phyloP scores from a whole-genome alignment of 768 basidiomycete species.

The Leccinellum rugosiceps region DNA sequence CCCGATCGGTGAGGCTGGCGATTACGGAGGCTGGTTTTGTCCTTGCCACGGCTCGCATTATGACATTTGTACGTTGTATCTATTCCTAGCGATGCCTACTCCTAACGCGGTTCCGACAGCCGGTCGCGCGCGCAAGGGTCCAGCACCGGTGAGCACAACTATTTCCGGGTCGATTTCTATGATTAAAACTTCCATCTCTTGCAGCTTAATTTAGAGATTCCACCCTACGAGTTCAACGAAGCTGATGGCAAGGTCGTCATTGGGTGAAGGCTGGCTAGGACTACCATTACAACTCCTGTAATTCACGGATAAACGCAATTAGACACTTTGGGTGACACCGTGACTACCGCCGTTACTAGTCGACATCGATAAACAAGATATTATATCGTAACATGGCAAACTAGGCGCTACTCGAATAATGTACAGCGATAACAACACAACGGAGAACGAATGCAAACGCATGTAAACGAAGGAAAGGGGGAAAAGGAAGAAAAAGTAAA shows the following conservation, averaged over 20 bases:
- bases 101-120: conserved; percentile 43
- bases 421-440: neutral
- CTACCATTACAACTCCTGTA: conserved; percentile 17
- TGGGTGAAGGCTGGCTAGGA: conserved; percentile 47
- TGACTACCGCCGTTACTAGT: neutral
- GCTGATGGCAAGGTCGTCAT: conserved; percentile 83
- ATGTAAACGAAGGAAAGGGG: neutral
- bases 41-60: conserved; percentile 99
- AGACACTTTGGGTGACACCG: conserved; percentile 17
- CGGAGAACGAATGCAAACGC: neutral
- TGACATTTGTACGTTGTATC: conserved; percentile 73
- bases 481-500: neutral
- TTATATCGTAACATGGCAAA: neutral
- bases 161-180: neutral
- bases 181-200: conserved; percentile 10
- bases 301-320: conserved; percentile 20
- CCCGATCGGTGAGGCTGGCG: conserved; percentile 95
- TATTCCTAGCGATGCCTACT: neutral
- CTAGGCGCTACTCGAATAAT: neutral
- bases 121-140: conserved; percentile 93
- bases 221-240: conserved; percentile 84
- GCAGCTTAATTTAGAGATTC: conserved; percentile 92
- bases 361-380: neutral
- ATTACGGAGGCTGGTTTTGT: conserved; percentile 99
- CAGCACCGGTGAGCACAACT: conserved; percentile 74